Base-by-base conservation (phyloP, 768 basidiomycete genomes). In the Pseudohyphozyma bogoriensis region DNA sequence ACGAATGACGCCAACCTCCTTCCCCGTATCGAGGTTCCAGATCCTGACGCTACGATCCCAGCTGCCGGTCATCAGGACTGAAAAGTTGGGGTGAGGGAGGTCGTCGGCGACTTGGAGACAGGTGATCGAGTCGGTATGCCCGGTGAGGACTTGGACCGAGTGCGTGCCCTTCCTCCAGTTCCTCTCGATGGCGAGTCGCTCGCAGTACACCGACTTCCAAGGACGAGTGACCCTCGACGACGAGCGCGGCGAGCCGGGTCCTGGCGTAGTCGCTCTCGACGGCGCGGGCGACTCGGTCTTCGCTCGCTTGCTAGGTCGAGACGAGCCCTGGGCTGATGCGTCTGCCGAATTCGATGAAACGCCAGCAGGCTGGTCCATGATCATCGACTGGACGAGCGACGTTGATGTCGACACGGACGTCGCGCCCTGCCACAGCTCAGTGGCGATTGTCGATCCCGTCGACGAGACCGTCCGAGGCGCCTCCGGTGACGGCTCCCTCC, bases 161-260 rank as follows among this genome's bases (percentile, higher is more conserved):
- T 85, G 93, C 35, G 89, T 83, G 13, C 93, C 93, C 47, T 89
- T 84, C 24, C 93, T 82, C 95, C 95, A 99, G 73, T 99, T 99
- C 51, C 91, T 83, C 75, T 96, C 95, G 46, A 99, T 82, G 24
- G 85, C 84, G 73, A 97, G 83, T n/a, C 95, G 85, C 73, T 99
- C 95, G 71, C 87, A 89, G 74, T 97, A 99, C 24, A 99, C 93
- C 65, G 87, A 85, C 73, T 99, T 99, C 95, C 95, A 99, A 0
- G 93, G 95, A 46, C 91, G 83, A 20, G 89, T 92, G 36, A 36
- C 29, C 2, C 42, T 33, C 20, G 56, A 46, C 35, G 32, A 26
- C 18, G 65, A 6, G 32, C 60, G 56, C 26, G 62, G 45, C 36
- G 58, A 36, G 69, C 64, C 35, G 53, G 54, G 35, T 47, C 42